These are phyloP conservation scores for Pseudoturritis turrita DNA, from an alignment of 345 rosid genomes.

Conservation along the genomic window DNA sequence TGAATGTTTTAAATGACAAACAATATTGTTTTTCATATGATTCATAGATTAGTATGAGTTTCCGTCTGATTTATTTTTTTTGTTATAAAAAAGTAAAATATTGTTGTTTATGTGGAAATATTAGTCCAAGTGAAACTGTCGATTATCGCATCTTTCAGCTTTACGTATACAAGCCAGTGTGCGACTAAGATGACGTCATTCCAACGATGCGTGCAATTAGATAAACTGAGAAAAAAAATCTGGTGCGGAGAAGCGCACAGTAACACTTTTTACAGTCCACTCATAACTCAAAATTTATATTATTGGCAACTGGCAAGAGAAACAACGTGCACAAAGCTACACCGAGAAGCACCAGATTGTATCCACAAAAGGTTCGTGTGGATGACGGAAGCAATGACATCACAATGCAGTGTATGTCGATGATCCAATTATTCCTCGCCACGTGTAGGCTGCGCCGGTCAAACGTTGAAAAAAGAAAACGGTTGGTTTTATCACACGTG, in stretches of 20 bases:
- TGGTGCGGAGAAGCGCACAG: constrained; percentile 5
- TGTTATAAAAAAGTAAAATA: too few species aligned
- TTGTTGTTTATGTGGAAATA: neutral
- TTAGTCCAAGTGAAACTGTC: neutral
- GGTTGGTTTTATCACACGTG: constrained; percentile 22
- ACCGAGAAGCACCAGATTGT: constrained; percentile 1
- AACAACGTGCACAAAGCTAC: constrained; percentile 2
- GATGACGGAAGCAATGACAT: constrained; percentile 38
- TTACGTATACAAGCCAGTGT: neutral
- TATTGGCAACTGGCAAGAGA: neutral
- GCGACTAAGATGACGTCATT: constrained; percentile 1
- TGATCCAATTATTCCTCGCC: neutral
- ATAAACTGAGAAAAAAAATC: neutral
- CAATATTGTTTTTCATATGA: too few species aligned
- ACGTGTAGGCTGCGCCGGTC: constrained; percentile 30
- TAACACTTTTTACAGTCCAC: neutral
- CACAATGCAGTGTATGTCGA: constrained; percentile 10
- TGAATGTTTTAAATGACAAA: too few species aligned
- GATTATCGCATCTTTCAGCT: constrained; percentile 17
- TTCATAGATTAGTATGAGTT: too few species aligned
- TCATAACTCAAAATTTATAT: neutral
- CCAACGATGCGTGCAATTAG: neutral
- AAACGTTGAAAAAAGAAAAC: constrained; percentile 27
- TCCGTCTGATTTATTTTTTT: too few species aligned
- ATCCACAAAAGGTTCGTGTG: neutral